phyloP scores from a whole-genome alignment of 2,329 filamentous ascomycete species.

The Pseudogymnoascus sp. region DNA sequence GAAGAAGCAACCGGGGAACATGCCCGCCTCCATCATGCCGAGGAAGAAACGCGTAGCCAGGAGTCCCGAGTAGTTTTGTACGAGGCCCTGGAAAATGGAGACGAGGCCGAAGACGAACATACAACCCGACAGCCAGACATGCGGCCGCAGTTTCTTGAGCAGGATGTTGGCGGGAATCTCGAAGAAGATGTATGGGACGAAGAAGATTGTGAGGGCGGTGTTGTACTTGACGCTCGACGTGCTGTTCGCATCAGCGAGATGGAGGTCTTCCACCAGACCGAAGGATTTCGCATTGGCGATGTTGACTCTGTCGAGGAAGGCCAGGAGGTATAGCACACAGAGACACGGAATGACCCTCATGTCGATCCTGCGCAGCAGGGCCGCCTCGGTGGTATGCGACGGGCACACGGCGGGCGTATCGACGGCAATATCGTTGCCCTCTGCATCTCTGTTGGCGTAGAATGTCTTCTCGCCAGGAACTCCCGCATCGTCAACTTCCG shows the following conservation, averaged over 20 bases:
- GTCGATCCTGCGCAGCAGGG: constrained; percentile 64
- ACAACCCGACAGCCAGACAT: constrained; percentile 68
- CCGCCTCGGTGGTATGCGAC: constrained; percentile 43
- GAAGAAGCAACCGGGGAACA: constrained; percentile 70
- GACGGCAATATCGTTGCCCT: constrained; percentile 14
- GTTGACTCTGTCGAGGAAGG: constrained; percentile 68
- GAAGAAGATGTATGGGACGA: constrained; percentile 66
- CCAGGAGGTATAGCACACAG: constrained; percentile 63
- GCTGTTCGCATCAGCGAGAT: constrained; percentile 34
- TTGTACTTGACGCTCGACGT: constrained; percentile 55
- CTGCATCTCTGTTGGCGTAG: constrained; percentile 2
- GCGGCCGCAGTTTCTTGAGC: constrained; percentile 59
- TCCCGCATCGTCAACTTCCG: not conserved
- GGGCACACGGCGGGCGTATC: constrained; percentile 27
- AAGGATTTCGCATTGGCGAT: constrained; percentile 72
- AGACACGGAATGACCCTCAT: constrained; percentile 64
- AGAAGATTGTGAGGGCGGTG: constrained; percentile 72
- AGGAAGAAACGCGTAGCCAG: constrained; percentile 80
- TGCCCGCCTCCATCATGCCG: constrained; percentile 67
- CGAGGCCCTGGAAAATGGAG: constrained; percentile 29
- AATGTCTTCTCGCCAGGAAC: not conserved
- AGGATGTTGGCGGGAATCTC: constrained; percentile 70
- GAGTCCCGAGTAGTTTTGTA: constrained; percentile 64
- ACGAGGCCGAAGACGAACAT: constrained; percentile 51
- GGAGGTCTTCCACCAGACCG: constrained; percentile 54